Conservation (phyloP, 2,329 filamentous ascomycete species). For the Pseudocercospora vitis region DNA sequence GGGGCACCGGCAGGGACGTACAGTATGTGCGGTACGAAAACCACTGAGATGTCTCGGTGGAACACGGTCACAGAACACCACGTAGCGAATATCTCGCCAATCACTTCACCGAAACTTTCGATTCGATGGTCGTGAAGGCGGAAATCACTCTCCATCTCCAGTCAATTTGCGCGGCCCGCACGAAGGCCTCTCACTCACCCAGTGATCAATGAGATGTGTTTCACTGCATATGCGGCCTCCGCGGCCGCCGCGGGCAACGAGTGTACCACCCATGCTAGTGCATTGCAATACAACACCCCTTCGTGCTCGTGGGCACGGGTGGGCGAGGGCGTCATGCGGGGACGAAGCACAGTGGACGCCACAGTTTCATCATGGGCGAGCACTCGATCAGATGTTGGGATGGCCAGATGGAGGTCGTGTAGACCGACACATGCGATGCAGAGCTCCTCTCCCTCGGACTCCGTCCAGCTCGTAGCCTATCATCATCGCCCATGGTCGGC, state of each 20-base stretch:
- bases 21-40: too few species aligned
- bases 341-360: background rate
- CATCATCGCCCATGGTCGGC: too few species aligned
- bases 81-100: background rate
- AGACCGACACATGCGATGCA: too few species aligned
- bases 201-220: background rate
- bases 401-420: background rate
- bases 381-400: background rate
- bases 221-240: background rate
- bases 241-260: background rate
- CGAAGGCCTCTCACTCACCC: background rate
- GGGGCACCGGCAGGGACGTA: too few species aligned
- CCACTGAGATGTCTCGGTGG: too few species aligned
- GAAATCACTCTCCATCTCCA: too few species aligned
- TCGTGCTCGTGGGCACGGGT: background rate
- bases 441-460: too few species aligned
- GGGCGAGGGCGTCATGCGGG: background rate
- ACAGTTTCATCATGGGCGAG: background rate
- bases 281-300: background rate
- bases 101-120: background rate
- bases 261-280: background rate
- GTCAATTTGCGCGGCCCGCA: background rate
- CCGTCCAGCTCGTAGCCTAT: too few species aligned
- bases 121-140: background rate
- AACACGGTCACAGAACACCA: background rate